These are phyloP conservation scores for Protomyces lactucae-debilis DNA, from an alignment of 1,139 yeast genomes.

Conservation along the genomic window DNA sequence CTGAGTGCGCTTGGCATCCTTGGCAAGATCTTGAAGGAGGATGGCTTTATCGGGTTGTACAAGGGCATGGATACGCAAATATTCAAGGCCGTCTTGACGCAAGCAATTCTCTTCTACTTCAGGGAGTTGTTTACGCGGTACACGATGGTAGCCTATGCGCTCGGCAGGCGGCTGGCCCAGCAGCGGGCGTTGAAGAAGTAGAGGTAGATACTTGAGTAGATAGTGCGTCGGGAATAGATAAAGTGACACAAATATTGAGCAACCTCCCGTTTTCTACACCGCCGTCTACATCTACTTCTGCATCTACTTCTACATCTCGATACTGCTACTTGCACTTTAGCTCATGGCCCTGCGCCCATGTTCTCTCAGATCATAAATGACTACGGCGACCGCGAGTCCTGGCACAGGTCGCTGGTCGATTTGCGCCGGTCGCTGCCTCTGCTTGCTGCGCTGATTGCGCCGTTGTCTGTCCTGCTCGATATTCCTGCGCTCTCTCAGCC, in stretches of 20 bases:
- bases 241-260: no score
- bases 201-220: background rate
- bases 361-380: background rate
- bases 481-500: constrained; percentile 24
- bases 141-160: constrained; percentile 24
- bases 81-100: constrained; percentile 76
- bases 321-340: background rate
- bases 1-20: constrained; percentile 54
- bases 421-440: constrained; percentile 6
- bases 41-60: constrained; percentile 57
- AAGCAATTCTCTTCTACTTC: constrained; percentile 77
- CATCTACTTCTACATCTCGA: no score
- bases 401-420: background rate
- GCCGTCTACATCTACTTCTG: no score
- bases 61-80: constrained; percentile 80
- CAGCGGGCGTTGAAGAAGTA: constrained; percentile 2
- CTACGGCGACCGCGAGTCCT: background rate
- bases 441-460: constrained; percentile 16
- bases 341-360: background rate
- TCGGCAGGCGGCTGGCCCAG: constrained; percentile 3
- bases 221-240: background rate
- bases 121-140: constrained; percentile 46
- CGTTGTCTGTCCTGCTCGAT: constrained; percentile 12
- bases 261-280: no score
- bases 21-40: constrained; percentile 47